These are phyloP conservation scores for Trypanosoma boissoni DNA, from an alignment of 208 protist species.

Conservation along the genomic window DNA sequence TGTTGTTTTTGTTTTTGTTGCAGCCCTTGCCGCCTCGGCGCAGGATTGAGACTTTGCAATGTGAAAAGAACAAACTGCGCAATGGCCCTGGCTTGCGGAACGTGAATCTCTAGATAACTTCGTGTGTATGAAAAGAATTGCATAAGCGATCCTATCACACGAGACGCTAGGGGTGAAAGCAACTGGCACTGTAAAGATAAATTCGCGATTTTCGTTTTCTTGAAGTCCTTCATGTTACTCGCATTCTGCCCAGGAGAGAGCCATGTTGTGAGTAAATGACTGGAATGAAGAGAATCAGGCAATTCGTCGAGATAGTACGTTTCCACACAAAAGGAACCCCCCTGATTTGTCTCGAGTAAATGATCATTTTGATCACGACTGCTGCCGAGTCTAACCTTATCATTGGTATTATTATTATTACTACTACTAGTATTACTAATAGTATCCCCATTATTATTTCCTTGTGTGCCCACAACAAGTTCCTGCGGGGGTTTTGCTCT, in stretches of 20 bases:
- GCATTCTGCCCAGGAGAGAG: no score
- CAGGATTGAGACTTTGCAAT: conserved; percentile 39
- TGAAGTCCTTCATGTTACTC: no score
- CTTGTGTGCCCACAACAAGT: no score
- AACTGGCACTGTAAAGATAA: conserved; percentile 2
- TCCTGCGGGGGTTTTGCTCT: not conserved
- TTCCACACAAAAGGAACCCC: conserved; percentile 54
- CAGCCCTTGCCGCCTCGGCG: not conserved
- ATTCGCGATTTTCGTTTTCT: not conserved
- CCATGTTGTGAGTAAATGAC: no score
- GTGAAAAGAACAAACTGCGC: conserved; percentile 49
- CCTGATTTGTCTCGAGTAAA: no score
- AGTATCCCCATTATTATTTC: no score
- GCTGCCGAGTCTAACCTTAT: no score
- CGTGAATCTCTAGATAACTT: conserved; percentile 22
- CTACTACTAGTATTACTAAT: no score
- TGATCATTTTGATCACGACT: no score
- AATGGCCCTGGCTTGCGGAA: conserved; percentile 26
- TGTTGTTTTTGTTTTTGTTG: not conserved
- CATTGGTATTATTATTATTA: not conserved
- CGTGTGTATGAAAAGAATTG: conserved; percentile 28
- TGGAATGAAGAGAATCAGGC: conserved; percentile 7
- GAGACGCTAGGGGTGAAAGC: conserved; percentile 9
- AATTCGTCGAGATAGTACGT: conserved; percentile 77
- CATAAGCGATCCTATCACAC: conserved; percentile 26